Evolutionary conservation across 2,329 filamentous ascomycete genomes (phyloP).

Genomic region (Alternaria longipes): DNA sequence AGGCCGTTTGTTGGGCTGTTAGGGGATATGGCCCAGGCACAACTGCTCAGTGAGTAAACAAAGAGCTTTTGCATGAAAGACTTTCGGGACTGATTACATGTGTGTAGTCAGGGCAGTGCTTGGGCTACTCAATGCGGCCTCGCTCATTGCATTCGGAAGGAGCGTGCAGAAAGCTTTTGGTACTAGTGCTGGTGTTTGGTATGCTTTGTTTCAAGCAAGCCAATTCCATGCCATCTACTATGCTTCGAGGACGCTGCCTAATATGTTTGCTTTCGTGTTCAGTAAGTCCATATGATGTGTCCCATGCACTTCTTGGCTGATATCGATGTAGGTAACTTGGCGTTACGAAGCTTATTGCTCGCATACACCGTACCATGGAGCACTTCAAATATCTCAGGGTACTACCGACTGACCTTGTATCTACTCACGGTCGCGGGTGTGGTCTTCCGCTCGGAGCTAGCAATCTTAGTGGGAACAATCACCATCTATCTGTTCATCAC

Average conservation of each 20-base stretch:
- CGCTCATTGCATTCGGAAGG: conserved; percentile 71
- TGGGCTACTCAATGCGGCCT: conserved; percentile 76
- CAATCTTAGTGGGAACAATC: conserved; percentile 77
- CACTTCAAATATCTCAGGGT: conserved; percentile 50
- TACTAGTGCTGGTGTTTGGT: conserved; percentile 76
- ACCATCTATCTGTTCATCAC: conserved; percentile 70
- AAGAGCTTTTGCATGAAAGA: neutral
- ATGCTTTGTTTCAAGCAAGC: conserved; percentile 75
- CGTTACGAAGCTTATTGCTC: conserved; percentile 64
- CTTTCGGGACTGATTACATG: conserved; percentile 10
- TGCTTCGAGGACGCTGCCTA: conserved; percentile 87
- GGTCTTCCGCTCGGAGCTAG: conserved; percentile 89
- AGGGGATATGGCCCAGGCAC: conserved; percentile 64
- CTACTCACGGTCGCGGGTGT: conserved; percentile 82
- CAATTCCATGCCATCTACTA: conserved; percentile 97
- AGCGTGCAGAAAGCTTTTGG: conserved; percentile 76
- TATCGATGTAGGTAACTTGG: conserved; percentile 67
- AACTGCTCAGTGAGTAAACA: conserved; percentile 61
- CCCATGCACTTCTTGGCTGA: neutral
- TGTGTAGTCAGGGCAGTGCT: conserved; percentile 74
- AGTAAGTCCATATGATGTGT: conserved; percentile 63
- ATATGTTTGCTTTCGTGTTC: conserved; percentile 93
- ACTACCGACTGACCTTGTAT: conserved; percentile 72
- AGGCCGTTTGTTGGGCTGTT: conserved; percentile 70
- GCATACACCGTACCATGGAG: conserved; percentile 52